Percentiles rank a stretch among this genome's conserved stretches.
phyloP scores from a whole-genome alignment of 306 rosid genomes.

The Carpinus viminea region DNA sequence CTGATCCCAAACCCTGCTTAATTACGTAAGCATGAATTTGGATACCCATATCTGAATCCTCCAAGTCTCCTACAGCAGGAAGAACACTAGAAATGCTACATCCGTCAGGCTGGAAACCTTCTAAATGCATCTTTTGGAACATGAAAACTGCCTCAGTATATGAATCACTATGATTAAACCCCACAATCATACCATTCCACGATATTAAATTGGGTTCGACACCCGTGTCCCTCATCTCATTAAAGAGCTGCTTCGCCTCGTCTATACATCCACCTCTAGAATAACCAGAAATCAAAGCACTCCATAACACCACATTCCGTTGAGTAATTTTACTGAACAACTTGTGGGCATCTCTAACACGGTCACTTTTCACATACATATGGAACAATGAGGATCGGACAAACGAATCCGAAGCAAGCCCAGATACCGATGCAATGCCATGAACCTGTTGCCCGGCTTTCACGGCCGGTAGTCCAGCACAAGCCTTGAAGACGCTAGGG shows the following conservation, averaged over 20 bases:
- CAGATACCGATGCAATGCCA: slow-evolving; percentile 46
- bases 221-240: slow-evolving; percentile 54
- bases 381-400: slow-evolving; percentile 63
- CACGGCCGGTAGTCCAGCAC: slow-evolving; percentile 45
- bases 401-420: slow-evolving; percentile 46
- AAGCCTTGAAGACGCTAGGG: slow-evolving; percentile 71
- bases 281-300: slow-evolving; percentile 69
- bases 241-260: slow-evolving; percentile 49
- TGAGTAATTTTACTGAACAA: slow-evolving; percentile 59
- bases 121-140: slow-evolving; percentile 48
- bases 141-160: slow-evolving; percentile 38
- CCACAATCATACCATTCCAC: slow-evolving; percentile 81
- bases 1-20: slow-evolving; percentile 50
- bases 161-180: slow-evolving; percentile 43
- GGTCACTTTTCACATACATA: slow-evolving; percentile 58
- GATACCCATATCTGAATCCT: slow-evolving; percentile 40
- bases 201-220: slow-evolving; percentile 73
- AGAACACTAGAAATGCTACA: slow-evolving; percentile 60
- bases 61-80: slow-evolving; percentile 56
- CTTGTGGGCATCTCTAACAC: slow-evolving; percentile 44
- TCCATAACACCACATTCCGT: slow-evolving; percentile 56
- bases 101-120: slow-evolving; percentile 64
- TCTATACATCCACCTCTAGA: slow-evolving; percentile 51
- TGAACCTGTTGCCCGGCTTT: slow-evolving; percentile 52
- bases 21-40: slow-evolving; percentile 62